Conservation (phyloP, 2,329 filamentous ascomycete species). For the Grosmannia penicillata region DNA sequence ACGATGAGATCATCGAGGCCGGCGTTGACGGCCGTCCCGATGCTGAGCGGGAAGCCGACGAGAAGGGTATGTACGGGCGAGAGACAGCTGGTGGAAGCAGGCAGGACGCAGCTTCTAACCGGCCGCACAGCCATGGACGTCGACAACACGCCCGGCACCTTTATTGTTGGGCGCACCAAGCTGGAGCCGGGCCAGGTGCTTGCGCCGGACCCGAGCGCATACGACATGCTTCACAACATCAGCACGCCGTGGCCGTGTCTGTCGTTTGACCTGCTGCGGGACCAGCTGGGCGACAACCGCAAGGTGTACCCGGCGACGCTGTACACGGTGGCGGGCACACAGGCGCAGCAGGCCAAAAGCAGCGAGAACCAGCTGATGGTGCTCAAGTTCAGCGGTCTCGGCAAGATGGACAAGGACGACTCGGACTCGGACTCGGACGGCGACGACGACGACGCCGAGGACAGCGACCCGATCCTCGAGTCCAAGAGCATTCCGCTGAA, state of each 20-base stretch:
- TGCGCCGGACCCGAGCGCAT: conserved; percentile 82
- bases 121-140: conserved; percentile 63
- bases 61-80: too few relatives aligned
- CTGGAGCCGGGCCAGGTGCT: conserved; percentile 83
- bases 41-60: conserved; percentile 81
- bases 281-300: conserved; percentile 74
- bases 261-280: conserved; percentile 83
- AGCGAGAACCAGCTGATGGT: conserved; percentile 91
- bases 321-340: conserved; percentile 88
- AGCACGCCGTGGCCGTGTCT: conserved; percentile 94
- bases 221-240: conserved; percentile 92
- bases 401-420: conserved; percentile 56
- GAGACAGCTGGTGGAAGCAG: conserved; percentile 35
- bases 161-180: conserved; percentile 89
- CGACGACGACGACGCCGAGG: conserved; percentile 61
- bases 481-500: conserved; percentile 74
- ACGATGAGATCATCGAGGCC: conserved; percentile 85
- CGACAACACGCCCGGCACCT: conserved; percentile 62
- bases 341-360: conserved; percentile 60
- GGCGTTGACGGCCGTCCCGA: conserved; percentile 88
- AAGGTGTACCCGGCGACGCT: conserved; percentile 91
- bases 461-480: conserved; percentile 80
- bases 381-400: conserved; percentile 87
- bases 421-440: conserved; percentile 56
- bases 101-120: neutral